Conservation (phyloP, 176 grass and related monocot species). For the Eleusine coracana region DNA sequence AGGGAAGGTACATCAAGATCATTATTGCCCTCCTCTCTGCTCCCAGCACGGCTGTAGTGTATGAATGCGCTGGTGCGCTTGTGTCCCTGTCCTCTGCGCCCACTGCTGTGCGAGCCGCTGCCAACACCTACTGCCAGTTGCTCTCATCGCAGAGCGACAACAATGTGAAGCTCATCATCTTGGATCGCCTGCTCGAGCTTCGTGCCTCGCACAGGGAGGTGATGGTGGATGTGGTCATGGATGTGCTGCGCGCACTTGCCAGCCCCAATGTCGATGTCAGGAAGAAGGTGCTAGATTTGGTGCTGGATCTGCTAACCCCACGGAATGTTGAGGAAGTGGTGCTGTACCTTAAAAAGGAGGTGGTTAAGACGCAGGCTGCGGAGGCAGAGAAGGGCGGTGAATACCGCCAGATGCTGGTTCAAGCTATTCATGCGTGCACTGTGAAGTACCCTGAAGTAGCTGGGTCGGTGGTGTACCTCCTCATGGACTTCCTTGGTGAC, state of each 20-base stretch:
- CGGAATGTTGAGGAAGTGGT: conserved; percentile 78
- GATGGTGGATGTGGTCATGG: conserved; percentile 80
- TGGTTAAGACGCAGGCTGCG: conserved; percentile 66
- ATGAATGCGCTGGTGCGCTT: conserved; percentile 59
- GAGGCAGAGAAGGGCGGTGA: conserved; percentile 68
- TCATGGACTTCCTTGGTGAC: conserved; percentile 90
- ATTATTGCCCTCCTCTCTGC: conserved; percentile 57
- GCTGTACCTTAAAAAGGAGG: conserved; percentile 80
- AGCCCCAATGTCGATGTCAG: conserved; percentile 65
- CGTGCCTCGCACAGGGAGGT: conserved; percentile 54
- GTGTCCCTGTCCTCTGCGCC: conserved; percentile 71
- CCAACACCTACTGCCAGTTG: conserved; percentile 70
- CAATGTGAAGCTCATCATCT: conserved; percentile 69
- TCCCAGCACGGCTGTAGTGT: conserved; percentile 52
- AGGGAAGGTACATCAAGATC: conserved; percentile 76
- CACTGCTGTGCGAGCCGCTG: conserved; percentile 61
- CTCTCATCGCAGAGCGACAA: conserved; percentile 78
- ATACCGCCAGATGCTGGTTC: conserved; percentile 79
- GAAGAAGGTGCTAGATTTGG: conserved; percentile 73
- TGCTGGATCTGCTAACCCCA: conserved; percentile 65
- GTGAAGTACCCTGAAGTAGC: conserved; percentile 72
- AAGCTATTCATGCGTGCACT: conserved; percentile 70
- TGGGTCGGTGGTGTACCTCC: conserved; percentile 67
- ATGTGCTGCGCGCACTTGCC: conserved; percentile 58
- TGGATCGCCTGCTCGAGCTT: conserved; percentile 67